Evolutionary conservation across 2,329 filamentous ascomycete species (phyloP).

Genomic region (Botrytis fragariae): DNA sequence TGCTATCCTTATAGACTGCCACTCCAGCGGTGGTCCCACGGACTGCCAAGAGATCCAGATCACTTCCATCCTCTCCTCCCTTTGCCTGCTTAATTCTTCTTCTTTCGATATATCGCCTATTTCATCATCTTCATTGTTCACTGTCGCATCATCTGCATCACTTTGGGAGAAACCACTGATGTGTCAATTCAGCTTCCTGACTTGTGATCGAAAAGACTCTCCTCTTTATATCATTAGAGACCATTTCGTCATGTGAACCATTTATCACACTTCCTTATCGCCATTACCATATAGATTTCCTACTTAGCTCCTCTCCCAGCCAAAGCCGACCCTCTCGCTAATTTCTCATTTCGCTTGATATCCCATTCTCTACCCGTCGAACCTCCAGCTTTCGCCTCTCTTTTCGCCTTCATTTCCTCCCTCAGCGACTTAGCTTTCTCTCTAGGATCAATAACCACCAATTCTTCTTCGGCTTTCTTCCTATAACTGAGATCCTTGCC

Average conservation of each 20-base stretch:
- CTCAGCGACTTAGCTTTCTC: constrained; percentile 74
- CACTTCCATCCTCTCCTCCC: background rate
- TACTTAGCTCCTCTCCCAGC: constrained; percentile 57
- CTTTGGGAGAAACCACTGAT: background rate
- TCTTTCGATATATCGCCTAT: background rate
- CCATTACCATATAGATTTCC: background rate
- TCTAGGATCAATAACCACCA: constrained; percentile 89
- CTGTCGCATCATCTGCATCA: background rate
- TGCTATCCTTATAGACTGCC: background rate
- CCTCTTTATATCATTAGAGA: background rate
- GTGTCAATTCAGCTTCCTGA: background rate
- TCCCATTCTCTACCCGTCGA: constrained; percentile 57
- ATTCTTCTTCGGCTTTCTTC: constrained; percentile 83
- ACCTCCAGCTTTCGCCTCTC: constrained; percentile 50
- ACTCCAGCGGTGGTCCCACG: background rate
- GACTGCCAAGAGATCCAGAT: background rate
- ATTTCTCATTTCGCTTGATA: constrained; percentile 55
- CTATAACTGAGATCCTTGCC: constrained; percentile 91
- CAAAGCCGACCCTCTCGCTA: constrained; percentile 52
- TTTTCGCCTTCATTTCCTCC: constrained; percentile 59
- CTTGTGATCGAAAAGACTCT: background rate
- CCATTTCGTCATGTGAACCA: background rate
- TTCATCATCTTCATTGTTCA: background rate
- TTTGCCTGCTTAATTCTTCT: background rate
- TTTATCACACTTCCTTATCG: background rate